A percentile compares a stretch with the other conserved stretches of the same genome.
Evolutionary conservation across 306 rosid species (phyloP).

Genomic region (Begonia masoniana): DNA sequence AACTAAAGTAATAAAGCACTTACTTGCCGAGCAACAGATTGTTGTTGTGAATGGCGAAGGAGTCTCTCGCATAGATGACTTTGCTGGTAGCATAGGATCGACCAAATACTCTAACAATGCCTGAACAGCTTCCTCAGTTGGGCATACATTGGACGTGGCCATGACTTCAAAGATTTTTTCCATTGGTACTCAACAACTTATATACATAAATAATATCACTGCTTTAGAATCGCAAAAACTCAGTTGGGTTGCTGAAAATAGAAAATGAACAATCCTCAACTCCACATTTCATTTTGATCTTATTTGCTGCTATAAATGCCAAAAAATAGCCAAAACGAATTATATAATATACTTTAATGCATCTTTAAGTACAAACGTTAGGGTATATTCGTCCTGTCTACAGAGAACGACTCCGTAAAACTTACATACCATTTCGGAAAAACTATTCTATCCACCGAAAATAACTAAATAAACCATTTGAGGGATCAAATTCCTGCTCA

Average conservation of each 20-base stretch:
- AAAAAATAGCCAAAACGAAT: no score
- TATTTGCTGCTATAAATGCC: no score
- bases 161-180: constrained; percentile 9
- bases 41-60: constrained; percentile 30
- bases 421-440: no score
- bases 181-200: background rate
- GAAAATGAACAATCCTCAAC: no score
- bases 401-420: no score
- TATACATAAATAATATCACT: background rate
- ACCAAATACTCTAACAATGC: constrained; percentile 45
- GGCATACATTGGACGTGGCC: constrained; percentile 37
- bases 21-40: constrained; percentile 66
- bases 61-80: constrained; percentile 24
- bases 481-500: no score
- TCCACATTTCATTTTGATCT: no score
- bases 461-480: no score
- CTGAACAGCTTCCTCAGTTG: constrained; percentile 55
- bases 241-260: background rate
- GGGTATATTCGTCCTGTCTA: no score
- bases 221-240: background rate
- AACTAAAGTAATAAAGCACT: constrained; percentile 1
- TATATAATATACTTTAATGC: no score
- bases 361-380: no score
- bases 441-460: no score
- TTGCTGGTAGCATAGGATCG: constrained; percentile 49